Evolutionary conservation across 2,329 filamentous ascomycete genomes (phyloP).

Genomic region (Diaporthe destruens): DNA sequence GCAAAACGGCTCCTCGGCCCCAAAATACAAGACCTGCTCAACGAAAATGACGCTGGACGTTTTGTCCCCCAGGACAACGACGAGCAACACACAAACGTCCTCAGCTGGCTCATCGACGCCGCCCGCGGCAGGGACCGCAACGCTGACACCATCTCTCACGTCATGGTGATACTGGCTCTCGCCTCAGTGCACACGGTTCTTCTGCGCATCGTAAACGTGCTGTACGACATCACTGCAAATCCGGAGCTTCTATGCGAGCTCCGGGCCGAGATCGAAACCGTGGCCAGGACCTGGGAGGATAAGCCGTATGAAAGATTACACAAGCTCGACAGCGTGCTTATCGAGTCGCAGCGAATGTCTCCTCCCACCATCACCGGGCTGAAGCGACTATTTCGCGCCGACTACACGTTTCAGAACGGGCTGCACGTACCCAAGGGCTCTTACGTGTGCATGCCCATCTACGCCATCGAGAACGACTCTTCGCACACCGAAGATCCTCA

Average conservation of each 20-base stretch:
- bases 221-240: conserved; percentile 3
- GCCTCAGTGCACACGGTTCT: conserved; percentile 11
- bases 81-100: neutral
- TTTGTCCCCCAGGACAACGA: neutral
- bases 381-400: conserved; percentile 2
- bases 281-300: neutral
- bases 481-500: conserved; percentile 47
- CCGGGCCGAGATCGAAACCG: neutral
- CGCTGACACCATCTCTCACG: conserved; percentile 1
- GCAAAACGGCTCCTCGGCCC: conserved; percentile 2
- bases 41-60: neutral
- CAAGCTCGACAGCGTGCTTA: conserved; percentile 7
- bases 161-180: conserved; percentile 10
- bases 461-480: conserved; percentile 49
- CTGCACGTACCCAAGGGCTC: conserved; percentile 37
- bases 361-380: neutral
- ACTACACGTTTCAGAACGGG: conserved; percentile 5
- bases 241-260: neutral
- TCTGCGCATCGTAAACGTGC: neutral
- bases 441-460: conserved; percentile 39
- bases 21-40: neutral
- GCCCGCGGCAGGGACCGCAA: neutral
- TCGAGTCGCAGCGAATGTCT: conserved; percentile 2
- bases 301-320: neutral
- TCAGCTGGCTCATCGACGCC: conserved; percentile 10